Evolutionary conservation across 2,329 filamentous ascomycete genomes (phyloP).

Genomic region (Calonectria multiphialidica): DNA sequence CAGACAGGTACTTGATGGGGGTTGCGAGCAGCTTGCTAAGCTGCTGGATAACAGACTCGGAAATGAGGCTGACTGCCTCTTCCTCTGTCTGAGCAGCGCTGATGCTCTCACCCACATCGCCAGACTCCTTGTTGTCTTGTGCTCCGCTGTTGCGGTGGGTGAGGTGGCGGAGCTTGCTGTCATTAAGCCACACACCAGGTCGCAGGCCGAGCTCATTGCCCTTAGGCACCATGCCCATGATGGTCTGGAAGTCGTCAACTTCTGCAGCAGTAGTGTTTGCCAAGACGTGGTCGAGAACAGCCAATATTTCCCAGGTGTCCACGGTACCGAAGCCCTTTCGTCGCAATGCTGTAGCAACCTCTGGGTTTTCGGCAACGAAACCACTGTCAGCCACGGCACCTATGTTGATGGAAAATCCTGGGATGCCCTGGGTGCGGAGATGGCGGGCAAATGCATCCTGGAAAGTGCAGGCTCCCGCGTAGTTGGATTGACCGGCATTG

Average conservation of each 20-base stretch:
- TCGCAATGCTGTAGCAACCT: slow-evolving; percentile 25
- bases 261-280: neutral
- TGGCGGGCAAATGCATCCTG: slow-evolving; percentile 50
- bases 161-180: slow-evolving; percentile 13
- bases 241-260: slow-evolving; percentile 5
- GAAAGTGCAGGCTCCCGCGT: slow-evolving; percentile 45
- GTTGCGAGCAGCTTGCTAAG: slow-evolving; percentile 43
- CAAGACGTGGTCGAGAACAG: slow-evolving; percentile 28
- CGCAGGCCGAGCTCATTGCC: slow-evolving; percentile 17
- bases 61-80: slow-evolving; percentile 33
- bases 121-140: slow-evolving; percentile 2
- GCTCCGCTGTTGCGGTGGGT: neutral
- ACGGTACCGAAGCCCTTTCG: slow-evolving; percentile 29
- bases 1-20: slow-evolving; percentile 39
- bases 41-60: slow-evolving; percentile 32
- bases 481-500: slow-evolving; percentile 49
- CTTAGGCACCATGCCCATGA: slow-evolving; percentile 22
- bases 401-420: slow-evolving; percentile 38
- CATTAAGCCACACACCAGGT: slow-evolving; percentile 9
- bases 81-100: slow-evolving; percentile 25
- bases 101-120: slow-evolving; percentile 15
- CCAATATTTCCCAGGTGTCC: slow-evolving; percentile 26
- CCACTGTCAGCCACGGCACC: slow-evolving; percentile 40
- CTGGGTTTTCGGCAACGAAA: slow-evolving; percentile 36
- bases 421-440: slow-evolving; percentile 29